Evolutionary conservation across 305 asterid genomes (phyloP), one percentile per base, ranked within the genome.

Genomic region (Fraxinus sp.): DNA sequence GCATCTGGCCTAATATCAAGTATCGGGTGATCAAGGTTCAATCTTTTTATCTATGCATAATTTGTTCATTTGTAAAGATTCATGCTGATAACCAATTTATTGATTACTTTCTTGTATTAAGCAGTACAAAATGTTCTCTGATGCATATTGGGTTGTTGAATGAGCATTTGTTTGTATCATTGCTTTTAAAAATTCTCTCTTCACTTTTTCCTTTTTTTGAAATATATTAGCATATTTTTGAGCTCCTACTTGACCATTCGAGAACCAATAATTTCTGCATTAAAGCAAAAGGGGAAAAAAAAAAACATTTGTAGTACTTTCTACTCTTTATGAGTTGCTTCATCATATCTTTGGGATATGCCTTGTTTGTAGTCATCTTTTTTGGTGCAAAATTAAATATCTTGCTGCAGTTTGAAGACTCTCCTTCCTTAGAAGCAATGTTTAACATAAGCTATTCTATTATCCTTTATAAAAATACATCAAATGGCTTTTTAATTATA

Each of bases 151-250:
- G 82, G 75, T 82, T 85, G 30, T 81, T 20, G 70, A 86, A 80
- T 78, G 83, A 78, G 85, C 82, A 68, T 81, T 85, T 83, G 80
- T 79, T 85, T 83, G 80, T 79, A 68, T 84, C 68, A 30, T 74
- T 83, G 79, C 28, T 79, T 81, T 35, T 46, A 66, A 75, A 4
- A 33, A 73, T 77, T 22, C 79, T 62, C 55, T 62, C 41, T 72
- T 37, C 71, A 30, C 13, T 7, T 30, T 28, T 68, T 5, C 22
- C n/a, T 10, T 26, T 66, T 4, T 11, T 11, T 3, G 28, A 66
- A 66, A 28, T 28, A 28, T 28, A 66, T 68, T 28, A 11, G 75
- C 75, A 11, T 28, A 24, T 68, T 10, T 30, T 16, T 71, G 43
- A 71, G 76, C 26, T 32, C n/a, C 22, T 13, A 28, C 10, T 14